Evolutionary conservation across 169 alveolate genomes (phyloP).

Genomic region (Eimeria zaria): DNA sequence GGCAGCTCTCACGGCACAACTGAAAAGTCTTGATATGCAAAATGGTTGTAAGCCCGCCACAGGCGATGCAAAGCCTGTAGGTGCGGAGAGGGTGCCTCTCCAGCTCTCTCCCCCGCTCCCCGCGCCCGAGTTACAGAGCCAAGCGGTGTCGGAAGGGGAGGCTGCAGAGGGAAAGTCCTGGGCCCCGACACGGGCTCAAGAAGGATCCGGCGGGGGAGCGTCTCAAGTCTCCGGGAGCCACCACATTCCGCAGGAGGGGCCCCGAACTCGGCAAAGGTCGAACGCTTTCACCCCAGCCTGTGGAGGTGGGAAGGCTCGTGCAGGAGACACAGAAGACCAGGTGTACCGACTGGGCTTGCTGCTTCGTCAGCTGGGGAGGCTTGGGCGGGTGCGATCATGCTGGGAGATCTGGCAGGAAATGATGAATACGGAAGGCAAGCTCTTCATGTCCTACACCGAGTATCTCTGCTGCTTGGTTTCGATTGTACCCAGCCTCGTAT

Average conservation of each 20-base stretch:
- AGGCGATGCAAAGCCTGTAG: background rate
- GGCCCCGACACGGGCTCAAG: slow-evolving; percentile 13
- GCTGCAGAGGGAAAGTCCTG: slow-evolving; percentile 20
- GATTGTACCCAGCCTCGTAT: background rate
- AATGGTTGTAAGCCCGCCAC: slow-evolving; percentile 35
- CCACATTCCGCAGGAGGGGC: slow-evolving; percentile 28
- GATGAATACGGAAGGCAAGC: slow-evolving; percentile 80
- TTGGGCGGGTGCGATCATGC: slow-evolving; percentile 81
- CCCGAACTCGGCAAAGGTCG: slow-evolving; percentile 28
- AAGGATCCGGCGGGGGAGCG: background rate
- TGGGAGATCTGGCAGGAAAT: slow-evolving; percentile 82
- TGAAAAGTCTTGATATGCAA: slow-evolving; percentile 17
- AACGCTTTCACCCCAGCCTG: slow-evolving; percentile 21
- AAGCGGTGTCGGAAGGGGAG: slow-evolving; percentile 13
- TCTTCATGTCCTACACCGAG: background rate
- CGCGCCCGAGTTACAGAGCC: background rate
- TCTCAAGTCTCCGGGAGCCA: background rate
- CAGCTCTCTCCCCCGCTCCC: background rate
- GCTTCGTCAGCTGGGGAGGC: slow-evolving; percentile 83
- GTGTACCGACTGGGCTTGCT: slow-evolving; percentile 77
- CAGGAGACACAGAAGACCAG: slow-evolving; percentile 64
- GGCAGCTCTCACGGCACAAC: slow-evolving; percentile 49
- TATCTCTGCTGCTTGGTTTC: background rate
- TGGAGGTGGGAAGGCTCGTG: slow-evolving; percentile 37
- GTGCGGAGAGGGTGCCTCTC: background rate